Evolutionary conservation across 1,284 basidiomycete species (phyloP).

Genomic region (Veloboletus limbatus): DNA sequence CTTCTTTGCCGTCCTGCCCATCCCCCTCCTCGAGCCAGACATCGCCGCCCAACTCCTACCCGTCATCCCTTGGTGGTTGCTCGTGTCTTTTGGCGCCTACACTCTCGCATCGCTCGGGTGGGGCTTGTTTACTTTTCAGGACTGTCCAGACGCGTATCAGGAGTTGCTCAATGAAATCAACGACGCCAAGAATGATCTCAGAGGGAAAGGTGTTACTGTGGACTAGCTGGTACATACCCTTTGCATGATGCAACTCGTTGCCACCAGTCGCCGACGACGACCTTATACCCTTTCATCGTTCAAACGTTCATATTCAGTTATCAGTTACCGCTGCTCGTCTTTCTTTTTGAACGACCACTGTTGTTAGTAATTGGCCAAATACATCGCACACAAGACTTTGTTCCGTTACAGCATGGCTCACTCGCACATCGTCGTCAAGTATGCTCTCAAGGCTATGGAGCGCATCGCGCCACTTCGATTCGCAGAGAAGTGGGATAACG

Average conservation of each 20-base stretch:
- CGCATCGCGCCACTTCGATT: conserved; percentile 82
- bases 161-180: conserved; percentile 64
- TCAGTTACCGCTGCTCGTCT: too few species aligned
- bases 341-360: too few species aligned
- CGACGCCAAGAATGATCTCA: conserved; percentile 67
- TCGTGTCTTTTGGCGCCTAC: conserved; percentile 73
- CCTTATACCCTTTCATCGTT: too few species aligned
- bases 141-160: conserved; percentile 75
- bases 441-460: conserved; percentile 64
- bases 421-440: conserved; percentile 32
- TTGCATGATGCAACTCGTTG: too few species aligned
- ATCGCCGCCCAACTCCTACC: conserved; percentile 52
- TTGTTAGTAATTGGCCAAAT: too few species aligned
- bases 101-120: conserved; percentile 70
- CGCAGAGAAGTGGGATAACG: conserved; percentile 91
- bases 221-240: conserved; percentile 56
- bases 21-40: conserved; percentile 54
- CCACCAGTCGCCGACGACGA: too few species aligned
- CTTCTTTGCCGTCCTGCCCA: conserved; percentile 50
- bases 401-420: too few species aligned
- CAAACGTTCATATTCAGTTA: too few species aligned
- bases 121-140: conserved; percentile 68
- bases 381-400: too few species aligned
- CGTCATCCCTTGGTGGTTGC: conserved; percentile 73
- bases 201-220: conserved; percentile 62